Evolutionary conservation across 163 green algal species (phyloP).

Genomic region (Chlamydomonas reinhardtii): DNA sequence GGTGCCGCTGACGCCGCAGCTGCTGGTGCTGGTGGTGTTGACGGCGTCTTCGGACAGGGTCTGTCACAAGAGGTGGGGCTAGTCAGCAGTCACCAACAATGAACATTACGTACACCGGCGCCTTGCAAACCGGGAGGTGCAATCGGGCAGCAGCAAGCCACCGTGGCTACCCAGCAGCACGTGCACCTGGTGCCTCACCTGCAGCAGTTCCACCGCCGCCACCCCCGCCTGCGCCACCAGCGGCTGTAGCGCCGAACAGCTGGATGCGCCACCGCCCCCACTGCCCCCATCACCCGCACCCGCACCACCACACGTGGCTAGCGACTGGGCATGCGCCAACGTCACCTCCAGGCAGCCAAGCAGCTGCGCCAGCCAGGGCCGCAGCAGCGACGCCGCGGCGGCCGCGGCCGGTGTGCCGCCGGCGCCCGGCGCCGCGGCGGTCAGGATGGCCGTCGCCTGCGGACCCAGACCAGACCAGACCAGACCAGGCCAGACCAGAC

Average conservation of each 20-base stretch:
- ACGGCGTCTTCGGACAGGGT: neutral
- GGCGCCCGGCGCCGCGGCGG: neutral
- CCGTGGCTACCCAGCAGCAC: neutral
- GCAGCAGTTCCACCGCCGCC: neutral
- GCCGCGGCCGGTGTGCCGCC: neutral
- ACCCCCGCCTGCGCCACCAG: constrained; percentile 1
- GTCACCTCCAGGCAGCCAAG: constrained; percentile 39
- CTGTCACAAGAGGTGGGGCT: no score
- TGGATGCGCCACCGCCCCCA: neutral
- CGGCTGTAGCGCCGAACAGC: neutral
- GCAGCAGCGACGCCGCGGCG: neutral
- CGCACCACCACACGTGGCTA: neutral
- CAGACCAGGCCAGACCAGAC: no score
- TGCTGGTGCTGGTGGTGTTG: no score
- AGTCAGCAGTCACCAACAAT: no score
- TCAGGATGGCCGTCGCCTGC: neutral
- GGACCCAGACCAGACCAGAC: no score
- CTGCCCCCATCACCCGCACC: neutral
- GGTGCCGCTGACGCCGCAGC: neutral
- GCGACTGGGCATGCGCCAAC: neutral
- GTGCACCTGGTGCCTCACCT: no score
- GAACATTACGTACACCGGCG: no score
- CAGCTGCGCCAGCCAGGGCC: constrained; percentile 35
- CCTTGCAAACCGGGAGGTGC: no score
- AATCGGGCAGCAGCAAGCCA: no score